These are phyloP conservation scores for Rutstroemia sp. DNA, from an alignment of 2,329 filamentous ascomycete genomes.

Conservation along the genomic window DNA sequence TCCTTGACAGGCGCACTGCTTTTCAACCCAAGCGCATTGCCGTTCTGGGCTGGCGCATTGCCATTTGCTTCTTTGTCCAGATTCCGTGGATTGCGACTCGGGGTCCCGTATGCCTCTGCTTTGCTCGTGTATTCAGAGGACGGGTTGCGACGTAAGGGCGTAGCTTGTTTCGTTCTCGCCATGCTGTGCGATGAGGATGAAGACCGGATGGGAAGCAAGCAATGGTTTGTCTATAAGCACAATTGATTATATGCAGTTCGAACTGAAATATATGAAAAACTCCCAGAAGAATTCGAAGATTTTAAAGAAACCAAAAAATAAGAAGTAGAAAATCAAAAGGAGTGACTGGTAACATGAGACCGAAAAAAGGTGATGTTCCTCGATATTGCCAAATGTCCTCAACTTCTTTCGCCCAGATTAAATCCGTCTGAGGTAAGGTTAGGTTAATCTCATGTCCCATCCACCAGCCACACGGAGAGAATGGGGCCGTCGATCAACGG, in stretches of 20 bases:
- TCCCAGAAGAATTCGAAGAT: neutral
- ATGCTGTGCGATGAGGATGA: constrained; percentile 35
- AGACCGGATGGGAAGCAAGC: neutral
- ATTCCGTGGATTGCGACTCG: constrained; percentile 27
- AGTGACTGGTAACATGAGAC: neutral
- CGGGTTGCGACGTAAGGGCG: constrained; percentile 55
- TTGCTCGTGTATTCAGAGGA: constrained; percentile 60
- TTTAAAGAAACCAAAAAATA: neutral
- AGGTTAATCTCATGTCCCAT: neutral
- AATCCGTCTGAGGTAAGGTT: neutral
- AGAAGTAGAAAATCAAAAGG: neutral
- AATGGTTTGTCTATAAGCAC: neutral
- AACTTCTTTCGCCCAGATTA: neutral
- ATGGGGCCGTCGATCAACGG: no score
- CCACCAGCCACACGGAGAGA: neutral
- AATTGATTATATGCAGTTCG: no score
- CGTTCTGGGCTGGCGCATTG: constrained; percentile 11
- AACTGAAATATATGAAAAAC: no score
- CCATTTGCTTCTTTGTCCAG: constrained; percentile 19
- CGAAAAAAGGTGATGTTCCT: neutral
- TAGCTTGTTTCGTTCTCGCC: constrained; percentile 64
- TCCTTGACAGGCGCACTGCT: constrained; percentile 12
- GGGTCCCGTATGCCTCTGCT: constrained; percentile 29
- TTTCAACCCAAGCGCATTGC: constrained; percentile 28
- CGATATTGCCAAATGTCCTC: constrained; percentile 16